Percentiles rank a stretch among this genome's conserved stretches.
Evolutionary conservation across 257 asterid genomes (phyloP).

Genomic region (Apocynum venetum): DNA sequence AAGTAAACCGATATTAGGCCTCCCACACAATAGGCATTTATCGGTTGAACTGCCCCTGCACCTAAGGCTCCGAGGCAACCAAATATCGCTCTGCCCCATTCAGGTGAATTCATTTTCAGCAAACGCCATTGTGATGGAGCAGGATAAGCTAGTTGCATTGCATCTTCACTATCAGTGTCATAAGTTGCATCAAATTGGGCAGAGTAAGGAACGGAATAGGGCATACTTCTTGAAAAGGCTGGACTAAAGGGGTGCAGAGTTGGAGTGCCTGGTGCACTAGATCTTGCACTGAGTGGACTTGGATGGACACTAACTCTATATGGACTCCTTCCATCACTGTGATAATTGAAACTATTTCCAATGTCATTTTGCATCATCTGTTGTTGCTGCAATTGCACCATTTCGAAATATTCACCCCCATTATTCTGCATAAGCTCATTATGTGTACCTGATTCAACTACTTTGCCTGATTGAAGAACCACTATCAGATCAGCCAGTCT

Average conservation of each 20-base stretch:
- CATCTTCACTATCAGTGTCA: conserved; percentile 48
- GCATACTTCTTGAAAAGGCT: conserved; percentile 55
- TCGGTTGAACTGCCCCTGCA: conserved; percentile 63
- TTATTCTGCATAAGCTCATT: conserved; percentile 53
- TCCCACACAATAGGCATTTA: conserved; percentile 61
- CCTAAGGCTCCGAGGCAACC: conserved; percentile 65
- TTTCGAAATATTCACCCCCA: conserved; percentile 57
- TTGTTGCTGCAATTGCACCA: conserved; percentile 68
- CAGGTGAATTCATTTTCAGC: conserved; percentile 63
- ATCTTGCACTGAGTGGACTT: conserved; percentile 56
- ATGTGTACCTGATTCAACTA: conserved; percentile 67
- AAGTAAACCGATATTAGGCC: conserved; percentile 54
- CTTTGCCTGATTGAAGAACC: conserved; percentile 56
- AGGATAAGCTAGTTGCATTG: conserved; percentile 17
- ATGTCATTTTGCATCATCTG: conserved; percentile 29
- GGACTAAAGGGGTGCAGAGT: conserved; percentile 62
- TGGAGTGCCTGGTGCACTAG: conserved; percentile 66
- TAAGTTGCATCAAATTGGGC: conserved; percentile 49
- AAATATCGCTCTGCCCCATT: conserved; percentile 51
- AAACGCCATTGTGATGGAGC: conserved; percentile 68
- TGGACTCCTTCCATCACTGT: conserved; percentile 30
- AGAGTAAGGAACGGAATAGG: conserved; percentile 57
- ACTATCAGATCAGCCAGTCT: conserved; percentile 44
- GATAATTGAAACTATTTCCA: conserved; percentile 20
- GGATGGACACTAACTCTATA: conserved; percentile 32